These are phyloP conservation scores for Dendrothele bispora DNA, from an alignment of 768 basidiomycete species.

Conservation along the genomic window DNA sequence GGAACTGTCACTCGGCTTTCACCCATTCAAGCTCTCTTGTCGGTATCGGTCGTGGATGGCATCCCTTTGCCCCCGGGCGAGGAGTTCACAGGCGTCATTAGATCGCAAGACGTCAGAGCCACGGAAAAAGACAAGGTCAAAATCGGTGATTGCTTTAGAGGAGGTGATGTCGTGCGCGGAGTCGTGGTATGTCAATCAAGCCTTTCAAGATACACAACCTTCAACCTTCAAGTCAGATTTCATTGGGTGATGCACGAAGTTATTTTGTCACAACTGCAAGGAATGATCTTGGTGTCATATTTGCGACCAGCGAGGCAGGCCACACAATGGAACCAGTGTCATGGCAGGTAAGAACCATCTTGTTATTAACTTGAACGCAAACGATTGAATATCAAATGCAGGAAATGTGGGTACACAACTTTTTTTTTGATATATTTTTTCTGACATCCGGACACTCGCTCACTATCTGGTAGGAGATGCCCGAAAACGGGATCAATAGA, in stretches of 20 bases:
- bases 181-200: conserved; percentile 61
- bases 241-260: conserved; percentile 86
- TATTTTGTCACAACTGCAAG: conserved; percentile 91
- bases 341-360: conserved; percentile 49
- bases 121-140: conserved; percentile 91
- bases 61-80: conserved; percentile 79
- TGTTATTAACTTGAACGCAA: not conserved
- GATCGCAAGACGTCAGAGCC: conserved; percentile 83
- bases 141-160: conserved; percentile 88
- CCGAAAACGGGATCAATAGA: conserved; percentile 78
- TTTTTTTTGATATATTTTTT: too few relatives aligned
- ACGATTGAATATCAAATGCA: not conserved
- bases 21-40: conserved; percentile 78
- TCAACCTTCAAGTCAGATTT: conserved; percentile 62
- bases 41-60: conserved; percentile 87
- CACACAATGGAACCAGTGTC: conserved; percentile 83
- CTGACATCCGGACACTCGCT: too few relatives aligned
- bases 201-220: too few relatives aligned
- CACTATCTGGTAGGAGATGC: too few relatives aligned
- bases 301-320: conserved; percentile 85
- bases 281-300: conserved; percentile 90
- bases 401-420: too few relatives aligned
- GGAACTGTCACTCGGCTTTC: conserved; percentile 83
- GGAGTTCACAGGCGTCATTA: conserved; percentile 88
- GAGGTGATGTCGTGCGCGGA: conserved; percentile 87